phyloP scores from a whole-genome alignment of 345 rosid species.

The Anastatica hierochuntica region DNA sequence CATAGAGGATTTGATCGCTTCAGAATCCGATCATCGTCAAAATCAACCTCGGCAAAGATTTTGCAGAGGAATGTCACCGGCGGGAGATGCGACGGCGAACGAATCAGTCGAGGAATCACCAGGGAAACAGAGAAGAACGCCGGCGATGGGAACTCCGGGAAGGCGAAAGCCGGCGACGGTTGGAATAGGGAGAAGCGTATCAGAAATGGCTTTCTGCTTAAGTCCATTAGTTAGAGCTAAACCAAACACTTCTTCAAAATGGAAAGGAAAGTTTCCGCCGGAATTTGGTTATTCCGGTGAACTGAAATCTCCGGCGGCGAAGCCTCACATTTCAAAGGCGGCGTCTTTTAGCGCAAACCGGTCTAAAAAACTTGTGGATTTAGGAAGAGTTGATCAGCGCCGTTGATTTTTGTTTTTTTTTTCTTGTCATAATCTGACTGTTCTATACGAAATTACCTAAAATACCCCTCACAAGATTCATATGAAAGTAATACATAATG shows the following conservation, averaged over 20 bases:
- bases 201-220: constrained; percentile 69
- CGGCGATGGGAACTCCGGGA: constrained; percentile 30
- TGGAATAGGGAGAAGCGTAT: constrained; percentile 24
- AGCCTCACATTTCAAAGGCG: constrained; percentile 63
- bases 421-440: constrained; percentile 25
- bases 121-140: constrained; percentile 31
- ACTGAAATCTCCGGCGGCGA: constrained; percentile 36
- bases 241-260: constrained; percentile 56
- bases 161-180: constrained; percentile 22
- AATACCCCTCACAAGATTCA: constrained; percentile 20
- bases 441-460: constrained; percentile 2
- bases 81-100: constrained; percentile 16
- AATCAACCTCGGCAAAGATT: constrained; percentile 24
- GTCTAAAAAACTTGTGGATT: constrained; percentile 83
- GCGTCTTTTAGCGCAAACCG: constrained; percentile 64
- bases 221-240: constrained; percentile 89
- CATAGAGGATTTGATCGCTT: constrained; percentile 22
- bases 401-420: constrained; percentile 33
- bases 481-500: background rate
- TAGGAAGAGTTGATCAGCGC: constrained; percentile 62
- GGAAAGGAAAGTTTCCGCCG: constrained; percentile 41
- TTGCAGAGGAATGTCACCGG: constrained; percentile 85
- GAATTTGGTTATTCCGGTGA: constrained; percentile 46
- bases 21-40: background rate
- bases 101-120: constrained; percentile 41